These are phyloP conservation scores for Penicillium sp. DNA, from an alignment of 2,329 filamentous ascomycete species.

Conservation along the genomic window DNA sequence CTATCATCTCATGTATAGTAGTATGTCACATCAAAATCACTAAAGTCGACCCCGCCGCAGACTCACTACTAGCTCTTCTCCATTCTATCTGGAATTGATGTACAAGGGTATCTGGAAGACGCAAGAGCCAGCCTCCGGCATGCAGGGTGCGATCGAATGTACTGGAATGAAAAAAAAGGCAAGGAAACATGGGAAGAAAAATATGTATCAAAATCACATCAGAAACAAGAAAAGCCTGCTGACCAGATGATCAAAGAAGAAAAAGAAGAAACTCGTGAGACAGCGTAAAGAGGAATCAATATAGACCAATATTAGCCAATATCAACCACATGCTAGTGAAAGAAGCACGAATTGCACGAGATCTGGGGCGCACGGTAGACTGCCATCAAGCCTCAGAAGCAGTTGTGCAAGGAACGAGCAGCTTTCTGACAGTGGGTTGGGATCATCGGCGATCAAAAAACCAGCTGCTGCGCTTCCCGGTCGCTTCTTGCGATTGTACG, in stretches of 20 bases:
- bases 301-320: neutral
- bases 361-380: slow-evolving; percentile 16
- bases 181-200: neutral
- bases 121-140: slow-evolving; percentile 18
- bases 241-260: slow-evolving; percentile 6
- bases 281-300: slow-evolving; percentile 19
- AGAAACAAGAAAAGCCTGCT: neutral
- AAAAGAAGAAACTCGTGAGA: slow-evolving; percentile 21
- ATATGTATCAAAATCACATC: slow-evolving; percentile 8
- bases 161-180: slow-evolving; percentile 13
- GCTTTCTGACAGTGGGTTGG: slow-evolving; percentile 9
- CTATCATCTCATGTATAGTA: slow-evolving; percentile 6
- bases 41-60: slow-evolving; percentile 2
- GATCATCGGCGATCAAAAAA: slow-evolving; percentile 48
- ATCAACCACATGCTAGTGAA: slow-evolving; percentile 19
- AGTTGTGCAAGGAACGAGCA: slow-evolving; percentile 18
- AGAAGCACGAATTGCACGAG: slow-evolving; percentile 21
- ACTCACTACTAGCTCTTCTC: slow-evolving; percentile 18
- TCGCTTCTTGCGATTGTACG: slow-evolving; percentile 67
- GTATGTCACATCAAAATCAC: slow-evolving; percentile 9
- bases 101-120: slow-evolving; percentile 27
- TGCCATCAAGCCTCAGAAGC: slow-evolving; percentile 16
- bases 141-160: slow-evolving; percentile 24
- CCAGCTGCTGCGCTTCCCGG: slow-evolving; percentile 61
- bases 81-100: slow-evolving; percentile 29